Evolutionary conservation across 2,329 filamentous ascomycete genomes (phyloP).

Genomic region (Colletotrichum limetticola): DNA sequence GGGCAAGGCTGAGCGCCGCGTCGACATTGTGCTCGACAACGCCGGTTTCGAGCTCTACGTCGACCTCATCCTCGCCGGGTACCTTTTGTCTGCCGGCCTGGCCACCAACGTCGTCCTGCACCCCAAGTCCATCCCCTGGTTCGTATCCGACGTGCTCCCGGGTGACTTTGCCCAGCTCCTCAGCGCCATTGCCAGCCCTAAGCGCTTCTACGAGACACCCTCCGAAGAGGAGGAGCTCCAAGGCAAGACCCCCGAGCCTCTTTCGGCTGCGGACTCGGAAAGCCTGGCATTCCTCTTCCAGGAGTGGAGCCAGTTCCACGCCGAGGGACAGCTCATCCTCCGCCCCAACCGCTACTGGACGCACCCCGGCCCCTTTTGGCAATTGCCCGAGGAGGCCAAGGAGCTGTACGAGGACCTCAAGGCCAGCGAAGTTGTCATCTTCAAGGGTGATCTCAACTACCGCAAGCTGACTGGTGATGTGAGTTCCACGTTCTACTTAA

Average conservation of each 20-base stretch:
- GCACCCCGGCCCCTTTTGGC: conserved; percentile 86
- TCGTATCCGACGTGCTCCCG: conserved; percentile 94
- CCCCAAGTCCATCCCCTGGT: conserved; percentile 97
- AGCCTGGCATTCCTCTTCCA: conserved; percentile 82
- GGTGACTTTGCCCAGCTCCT: conserved; percentile 87
- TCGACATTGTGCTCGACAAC: conserved; percentile 97
- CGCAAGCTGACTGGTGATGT: conserved; percentile 92
- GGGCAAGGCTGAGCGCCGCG: conserved; percentile 75
- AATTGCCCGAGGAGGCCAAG: conserved; percentile 76
- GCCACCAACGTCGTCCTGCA: conserved; percentile 90
- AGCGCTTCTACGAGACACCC: conserved; percentile 80
- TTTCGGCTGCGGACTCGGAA: conserved; percentile 74
- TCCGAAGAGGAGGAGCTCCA: conserved; percentile 73
- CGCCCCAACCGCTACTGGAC: conserved; percentile 95
- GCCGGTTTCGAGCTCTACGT: conserved; percentile 98
- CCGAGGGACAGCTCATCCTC: conserved; percentile 84
- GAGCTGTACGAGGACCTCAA: conserved; percentile 81
- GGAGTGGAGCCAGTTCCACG: conserved; percentile 83
- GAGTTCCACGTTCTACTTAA: conserved; percentile 47
- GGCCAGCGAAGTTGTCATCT: conserved; percentile 86
- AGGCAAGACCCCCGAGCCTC: conserved; percentile 66
- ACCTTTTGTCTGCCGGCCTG: conserved; percentile 84
- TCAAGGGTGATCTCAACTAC: conserved; percentile 98
- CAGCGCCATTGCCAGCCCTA: conserved; percentile 80
- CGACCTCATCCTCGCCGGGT: conserved; percentile 91